Evolutionary conservation across 1,139 yeast genomes (phyloP).

Genomic region (Hemisphaericaspora subhashii): DNA sequence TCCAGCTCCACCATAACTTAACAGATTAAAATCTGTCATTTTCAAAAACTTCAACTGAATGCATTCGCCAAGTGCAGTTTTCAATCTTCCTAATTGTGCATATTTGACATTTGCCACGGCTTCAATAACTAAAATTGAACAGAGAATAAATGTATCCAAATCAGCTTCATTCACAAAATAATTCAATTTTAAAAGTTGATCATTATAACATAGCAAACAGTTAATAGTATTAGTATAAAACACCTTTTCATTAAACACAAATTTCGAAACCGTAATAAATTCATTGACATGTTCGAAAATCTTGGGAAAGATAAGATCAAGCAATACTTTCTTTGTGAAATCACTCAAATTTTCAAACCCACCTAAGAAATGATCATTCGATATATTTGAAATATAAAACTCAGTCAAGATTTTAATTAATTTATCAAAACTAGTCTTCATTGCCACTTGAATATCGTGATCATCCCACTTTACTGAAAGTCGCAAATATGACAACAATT

Average conservation of each 20-base stretch:
- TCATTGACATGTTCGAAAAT: conserved; percentile 39
- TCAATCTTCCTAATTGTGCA: conserved; percentile 19
- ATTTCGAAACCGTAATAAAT: conserved; percentile 34
- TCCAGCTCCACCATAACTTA: conserved; percentile 6
- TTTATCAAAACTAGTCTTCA: conserved; percentile 24
- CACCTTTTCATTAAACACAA: conserved; percentile 36
- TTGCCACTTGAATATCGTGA: conserved; percentile 19
- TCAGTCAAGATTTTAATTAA: conserved; percentile 27
- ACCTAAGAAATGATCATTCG: conserved; percentile 22
- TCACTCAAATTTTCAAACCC: conserved; percentile 24
- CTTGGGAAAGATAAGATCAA: conserved; percentile 38
- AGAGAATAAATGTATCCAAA: conserved; percentile 27
- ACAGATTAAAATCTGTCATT: conserved; percentile 17
- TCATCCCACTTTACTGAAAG: conserved; percentile 29
- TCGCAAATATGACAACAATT: conserved; percentile 36
- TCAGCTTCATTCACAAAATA: conserved; percentile 26
- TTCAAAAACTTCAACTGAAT: conserved; percentile 28
- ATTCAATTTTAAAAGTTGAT: conserved; percentile 25
- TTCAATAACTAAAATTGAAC: conserved; percentile 38
- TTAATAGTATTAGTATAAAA: conserved; percentile 29
- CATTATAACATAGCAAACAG: conserved; percentile 24
- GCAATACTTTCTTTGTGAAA: conserved; percentile 29
- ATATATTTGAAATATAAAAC: conserved; percentile 32
- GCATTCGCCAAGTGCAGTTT: conserved; percentile 28
- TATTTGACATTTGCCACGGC: conserved; percentile 15